Percentiles rank a stretch among this genome's conserved stretches.
These are phyloP conservation scores for Coccomyxa sp. DNA, from an alignment of 139 green algal species.

Conservation along the genomic window DNA sequence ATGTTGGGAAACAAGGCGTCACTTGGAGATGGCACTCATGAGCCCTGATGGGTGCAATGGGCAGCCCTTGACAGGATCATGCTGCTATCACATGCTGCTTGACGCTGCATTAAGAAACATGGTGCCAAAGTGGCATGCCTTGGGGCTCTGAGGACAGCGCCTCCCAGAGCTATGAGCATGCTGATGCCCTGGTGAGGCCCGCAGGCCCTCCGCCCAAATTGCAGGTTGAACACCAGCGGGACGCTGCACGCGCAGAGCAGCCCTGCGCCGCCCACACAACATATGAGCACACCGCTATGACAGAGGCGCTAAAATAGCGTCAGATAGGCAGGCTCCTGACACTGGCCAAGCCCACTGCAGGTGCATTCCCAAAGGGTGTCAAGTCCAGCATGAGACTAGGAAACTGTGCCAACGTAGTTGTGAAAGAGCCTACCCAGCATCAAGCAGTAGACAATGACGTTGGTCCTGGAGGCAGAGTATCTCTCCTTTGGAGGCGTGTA, in stretches of 20 bases:
- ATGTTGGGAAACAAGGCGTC: not conserved
- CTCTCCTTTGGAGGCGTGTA: constrained; percentile 21
- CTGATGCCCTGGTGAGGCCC: constrained; percentile 29
- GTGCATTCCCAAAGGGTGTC: not conserved
- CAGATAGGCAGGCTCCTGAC: not conserved
- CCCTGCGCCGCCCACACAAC: constrained; percentile 10
- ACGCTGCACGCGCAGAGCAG: constrained; percentile 18
- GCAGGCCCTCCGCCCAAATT: constrained; percentile 17
- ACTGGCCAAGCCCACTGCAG: not conserved
- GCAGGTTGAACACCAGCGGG: constrained; percentile 22
- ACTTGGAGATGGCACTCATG: not conserved
- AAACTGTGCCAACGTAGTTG: not conserved
- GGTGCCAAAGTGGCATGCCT: not conserved
- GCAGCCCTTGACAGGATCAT: not conserved
- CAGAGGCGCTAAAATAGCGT: not conserved
- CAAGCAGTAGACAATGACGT: constrained; percentile 32
- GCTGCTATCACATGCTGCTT: not conserved
- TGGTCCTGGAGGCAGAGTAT: constrained; percentile 32
- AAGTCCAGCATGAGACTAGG: not conserved
- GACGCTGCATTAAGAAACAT: not conserved
- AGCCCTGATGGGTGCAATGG: not conserved
- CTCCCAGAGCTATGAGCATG: constrained; percentile 24
- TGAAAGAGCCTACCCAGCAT: constrained; percentile 22
- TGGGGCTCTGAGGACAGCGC: not conserved
- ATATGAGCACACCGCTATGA: not conserved